A percentile compares a stretch with the other conserved stretches of the same genome.
phyloP scores from a whole-genome alignment of 176 grass and related monocot species.

The Bromus sterilis region DNA sequence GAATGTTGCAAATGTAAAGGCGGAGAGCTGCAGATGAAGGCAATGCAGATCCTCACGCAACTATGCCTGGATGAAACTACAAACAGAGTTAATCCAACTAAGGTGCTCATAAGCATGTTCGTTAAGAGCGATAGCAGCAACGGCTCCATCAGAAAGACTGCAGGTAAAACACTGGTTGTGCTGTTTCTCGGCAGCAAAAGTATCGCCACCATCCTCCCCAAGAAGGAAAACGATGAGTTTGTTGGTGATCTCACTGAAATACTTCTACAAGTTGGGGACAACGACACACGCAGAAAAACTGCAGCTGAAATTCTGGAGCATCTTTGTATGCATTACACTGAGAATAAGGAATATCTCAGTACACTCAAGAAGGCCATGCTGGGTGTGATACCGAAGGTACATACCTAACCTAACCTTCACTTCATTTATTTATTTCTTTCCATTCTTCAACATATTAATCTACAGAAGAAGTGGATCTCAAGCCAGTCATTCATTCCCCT shows the following conservation, averaged over 20 bases:
- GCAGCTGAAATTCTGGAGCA: background rate
- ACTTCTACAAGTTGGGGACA: background rate
- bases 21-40: background rate
- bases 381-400: background rate
- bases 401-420: too few relatives aligned
- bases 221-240: background rate
- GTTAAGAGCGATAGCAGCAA: background rate
- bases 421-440: too few relatives aligned
- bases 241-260: background rate
- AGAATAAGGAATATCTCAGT: background rate
- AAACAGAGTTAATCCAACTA: background rate
- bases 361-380: background rate
- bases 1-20: background rate
- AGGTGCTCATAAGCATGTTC: background rate
- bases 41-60: background rate
- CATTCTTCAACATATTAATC: too few relatives aligned
- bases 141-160: background rate
- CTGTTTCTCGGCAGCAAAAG: background rate
- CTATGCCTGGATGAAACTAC: background rate
- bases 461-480: too few relatives aligned
- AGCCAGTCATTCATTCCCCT: background rate
- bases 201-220: background rate
- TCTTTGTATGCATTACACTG: background rate
- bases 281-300: background rate
- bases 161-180: background rate